phyloP scores from a whole-genome alignment of 192 early-diverging fungal species.

The Coemansia sp. region DNA sequence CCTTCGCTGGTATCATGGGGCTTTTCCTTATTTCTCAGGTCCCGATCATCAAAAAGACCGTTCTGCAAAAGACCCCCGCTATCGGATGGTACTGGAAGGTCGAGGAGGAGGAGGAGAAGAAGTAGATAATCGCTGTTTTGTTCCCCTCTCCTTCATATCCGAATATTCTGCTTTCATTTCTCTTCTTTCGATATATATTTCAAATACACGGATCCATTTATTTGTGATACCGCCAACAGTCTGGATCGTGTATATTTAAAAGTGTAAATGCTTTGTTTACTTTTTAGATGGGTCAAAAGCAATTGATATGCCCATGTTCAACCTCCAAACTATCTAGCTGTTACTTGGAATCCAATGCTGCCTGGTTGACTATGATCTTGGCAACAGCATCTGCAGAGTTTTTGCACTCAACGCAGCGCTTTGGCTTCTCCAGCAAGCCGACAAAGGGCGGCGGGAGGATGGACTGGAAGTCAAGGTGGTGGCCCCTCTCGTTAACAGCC shows the following conservation, averaged over 20 bases:
- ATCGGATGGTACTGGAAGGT: slow-evolving; percentile 58
- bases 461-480: slow-evolving; percentile 57
- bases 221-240: no score
- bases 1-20: slow-evolving; percentile 34
- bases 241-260: no score
- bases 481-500: slow-evolving; percentile 59
- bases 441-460: slow-evolving; percentile 70
- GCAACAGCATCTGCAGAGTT: slow-evolving; percentile 52
- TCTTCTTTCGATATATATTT: neutral
- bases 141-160: neutral
- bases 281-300: neutral
- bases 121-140: slow-evolving; percentile 11
- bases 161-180: neutral
- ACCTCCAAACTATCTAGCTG: neutral
- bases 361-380: slow-evolving; percentile 26
- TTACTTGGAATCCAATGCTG: neutral
- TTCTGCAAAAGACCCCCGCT: slow-evolving; percentile 44
- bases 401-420: slow-evolving; percentile 56
- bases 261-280: no score
- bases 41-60: slow-evolving; percentile 34
- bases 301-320: neutral
- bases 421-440: slow-evolving; percentile 69
- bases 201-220: no score
- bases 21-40: slow-evolving; percentile 52
- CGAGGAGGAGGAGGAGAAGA: slow-evolving; percentile 32